A percentile compares a stretch with the other conserved stretches of the same genome.
phyloP scores from a whole-genome alignment of 305 asterid genomes.

The Fraxinus greggii region DNA sequence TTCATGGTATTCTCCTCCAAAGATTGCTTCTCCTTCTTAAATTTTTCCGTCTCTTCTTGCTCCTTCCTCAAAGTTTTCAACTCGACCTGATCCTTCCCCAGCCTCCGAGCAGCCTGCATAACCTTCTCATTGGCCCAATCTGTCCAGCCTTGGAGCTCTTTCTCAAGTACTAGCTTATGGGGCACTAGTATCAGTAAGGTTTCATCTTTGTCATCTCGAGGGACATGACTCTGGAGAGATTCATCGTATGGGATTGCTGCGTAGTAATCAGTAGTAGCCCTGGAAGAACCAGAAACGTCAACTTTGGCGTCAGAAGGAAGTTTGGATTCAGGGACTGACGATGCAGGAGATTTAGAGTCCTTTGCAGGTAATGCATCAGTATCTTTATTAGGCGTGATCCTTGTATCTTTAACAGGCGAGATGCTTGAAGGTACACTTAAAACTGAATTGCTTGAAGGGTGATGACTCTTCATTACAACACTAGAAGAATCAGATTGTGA shows the following conservation, averaged over 20 bases:
- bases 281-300: slow-evolving; percentile 25
- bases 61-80: slow-evolving; percentile 65
- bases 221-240: slow-evolving; percentile 41
- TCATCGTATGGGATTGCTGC: slow-evolving; percentile 53
- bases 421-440: slow-evolving; percentile 18
- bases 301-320: slow-evolving; percentile 22
- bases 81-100: slow-evolving; percentile 61
- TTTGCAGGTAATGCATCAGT: slow-evolving; percentile 40
- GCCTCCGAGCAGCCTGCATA: slow-evolving; percentile 66
- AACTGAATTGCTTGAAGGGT: slow-evolving; percentile 27
- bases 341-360: slow-evolving; percentile 23
- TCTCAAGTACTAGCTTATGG: slow-evolving; percentile 40
- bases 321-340: slow-evolving; percentile 25
- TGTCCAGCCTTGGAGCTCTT: slow-evolving; percentile 54
- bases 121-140: slow-evolving; percentile 75
- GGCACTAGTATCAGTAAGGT: slow-evolving; percentile 40
- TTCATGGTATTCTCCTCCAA: slow-evolving; percentile 54
- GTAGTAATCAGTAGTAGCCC: slow-evolving; percentile 32
- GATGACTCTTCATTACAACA: slow-evolving; percentile 31
- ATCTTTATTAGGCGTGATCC: slow-evolving; percentile 33
- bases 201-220: slow-evolving; percentile 53
- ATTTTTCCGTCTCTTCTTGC: slow-evolving; percentile 52
- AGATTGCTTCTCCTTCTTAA: slow-evolving; percentile 50
- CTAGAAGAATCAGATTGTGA: slow-evolving; percentile 42
- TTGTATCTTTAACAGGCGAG: slow-evolving; percentile 31